Evolutionary conservation across 73 alveolate species (phyloP), one percentile per base, ranked within the genome.

Genomic region (Paramecium caudatum): DNA sequence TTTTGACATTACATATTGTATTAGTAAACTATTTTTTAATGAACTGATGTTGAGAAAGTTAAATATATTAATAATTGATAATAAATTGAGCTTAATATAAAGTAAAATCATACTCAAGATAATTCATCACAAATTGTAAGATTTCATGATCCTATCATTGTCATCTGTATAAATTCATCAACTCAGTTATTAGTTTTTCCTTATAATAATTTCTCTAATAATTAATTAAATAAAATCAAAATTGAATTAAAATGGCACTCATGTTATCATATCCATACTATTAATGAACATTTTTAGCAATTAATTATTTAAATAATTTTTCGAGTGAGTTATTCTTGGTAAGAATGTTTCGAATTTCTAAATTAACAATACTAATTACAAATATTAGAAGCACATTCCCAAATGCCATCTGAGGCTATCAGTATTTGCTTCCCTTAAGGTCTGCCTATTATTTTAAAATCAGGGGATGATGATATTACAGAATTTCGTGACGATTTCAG

Each of bases 181-280:
- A n/a, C n/a, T n/a, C n/a, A n/a, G n/a, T n/a, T n/a, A n/a, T n/a
- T n/a, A n/a, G n/a, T n/a, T n/a, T n/a, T n/a, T n/a, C n/a, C n/a
- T n/a, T n/a, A n/a, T n/a, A n/a, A n/a, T n/a, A n/a, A n/a, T n/a
- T n/a, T n/a, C n/a, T n/a, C n/a, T n/a, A n/a, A n/a, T n/a, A n/a
- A n/a, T n/a, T n/a, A n/a, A n/a, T n/a, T n/a, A n/a, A 46, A 46
- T 50, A 65, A 33, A 65, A 65, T 65, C 83, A 65, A 33, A 65
- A 65, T 65, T 65, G 34, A 33, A 65, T 30, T 12, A 65, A 30
- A 12, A 65, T 65, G 25, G 50, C 83, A 33, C 83, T 65, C 83
- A 65, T 65, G 34, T 65, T 65, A 65, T 65, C 83, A 15, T 65
- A 65, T 3, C 83, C 83, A 33, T 33, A 6, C 17, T 65, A 46